Evolutionary conservation across 208 protist genomes (phyloP).

Genomic region (Leishmania mexicana): DNA sequence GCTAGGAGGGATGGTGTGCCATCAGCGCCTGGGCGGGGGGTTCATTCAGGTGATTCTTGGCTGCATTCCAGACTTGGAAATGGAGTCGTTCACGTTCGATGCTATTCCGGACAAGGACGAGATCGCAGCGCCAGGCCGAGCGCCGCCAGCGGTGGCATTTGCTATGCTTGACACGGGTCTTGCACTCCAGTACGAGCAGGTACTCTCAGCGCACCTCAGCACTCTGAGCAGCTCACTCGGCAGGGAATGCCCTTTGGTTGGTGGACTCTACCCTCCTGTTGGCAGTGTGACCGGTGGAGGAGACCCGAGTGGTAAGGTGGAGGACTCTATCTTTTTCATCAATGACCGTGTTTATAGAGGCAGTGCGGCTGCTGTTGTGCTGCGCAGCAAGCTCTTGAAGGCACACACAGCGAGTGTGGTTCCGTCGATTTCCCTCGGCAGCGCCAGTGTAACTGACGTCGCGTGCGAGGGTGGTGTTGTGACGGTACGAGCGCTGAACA

Average conservation of each 20-base stretch:
- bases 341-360: constrained; percentile 84
- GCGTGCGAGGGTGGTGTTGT: constrained; percentile 43
- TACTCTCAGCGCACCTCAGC: constrained; percentile 61
- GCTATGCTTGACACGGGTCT: constrained; percentile 71
- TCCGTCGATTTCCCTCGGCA: constrained; percentile 73
- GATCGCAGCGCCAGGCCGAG: constrained; percentile 37
- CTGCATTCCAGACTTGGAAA: constrained; percentile 79
- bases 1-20: constrained; percentile 75
- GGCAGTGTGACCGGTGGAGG: constrained; percentile 8
- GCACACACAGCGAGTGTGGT: constrained; percentile 66
- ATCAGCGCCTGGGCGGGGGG: constrained; percentile 78
- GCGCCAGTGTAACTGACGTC: constrained; percentile 41
- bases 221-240: constrained; percentile 47
- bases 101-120: constrained; percentile 66
- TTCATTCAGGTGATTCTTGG: constrained; percentile 87
- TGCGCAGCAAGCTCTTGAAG: constrained; percentile 70
- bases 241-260: constrained; percentile 51
- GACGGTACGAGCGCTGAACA: constrained; percentile 49
- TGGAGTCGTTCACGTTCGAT: constrained; percentile 85
- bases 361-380: constrained; percentile 69
- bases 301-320: constrained; percentile 30
- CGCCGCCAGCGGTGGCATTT: constrained; percentile 61
- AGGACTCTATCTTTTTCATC: constrained; percentile 83
- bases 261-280: constrained; percentile 78
- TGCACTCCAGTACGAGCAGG: constrained; percentile 73